Percentiles rank a stretch among this genome's conserved stretches.
Evolutionary conservation across 306 rosid genomes (phyloP).

Genomic region (Sechiopsis laciniata): DNA sequence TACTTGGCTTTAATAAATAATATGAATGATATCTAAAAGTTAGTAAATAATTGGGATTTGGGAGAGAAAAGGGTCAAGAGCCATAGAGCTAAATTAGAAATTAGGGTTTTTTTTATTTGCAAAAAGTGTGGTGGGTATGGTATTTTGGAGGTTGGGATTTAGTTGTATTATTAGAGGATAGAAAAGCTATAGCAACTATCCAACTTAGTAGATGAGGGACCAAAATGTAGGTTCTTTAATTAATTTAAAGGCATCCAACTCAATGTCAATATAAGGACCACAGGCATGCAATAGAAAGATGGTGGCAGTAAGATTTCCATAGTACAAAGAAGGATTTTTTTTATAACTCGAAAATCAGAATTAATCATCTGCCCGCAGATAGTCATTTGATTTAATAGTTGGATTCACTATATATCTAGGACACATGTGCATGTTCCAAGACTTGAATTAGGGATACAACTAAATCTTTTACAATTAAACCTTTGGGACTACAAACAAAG

Average conservation of each 20-base stretch:
- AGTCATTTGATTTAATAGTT: too few species aligned
- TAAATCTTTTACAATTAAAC: too few species aligned
- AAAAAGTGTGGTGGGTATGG: conserved; percentile 29
- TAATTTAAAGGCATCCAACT: conserved; percentile 34
- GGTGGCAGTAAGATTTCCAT: conserved; percentile 19
- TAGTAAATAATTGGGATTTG: background rate
- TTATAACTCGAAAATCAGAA: background rate
- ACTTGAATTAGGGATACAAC: too few species aligned
- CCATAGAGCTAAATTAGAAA: background rate
- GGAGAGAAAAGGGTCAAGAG: background rate
- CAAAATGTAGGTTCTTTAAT: conserved; percentile 46
- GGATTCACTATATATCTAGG: too few species aligned
- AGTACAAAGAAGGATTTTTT: conserved; percentile 1
- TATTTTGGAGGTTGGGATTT: background rate
- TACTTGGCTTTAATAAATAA: background rate
- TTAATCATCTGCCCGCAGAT: too few species aligned
- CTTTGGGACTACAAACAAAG: too few species aligned
- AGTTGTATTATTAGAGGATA: conserved; percentile 19
- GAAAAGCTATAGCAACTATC: conserved; percentile 20
- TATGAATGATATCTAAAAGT: background rate
- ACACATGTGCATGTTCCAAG: too few species aligned
- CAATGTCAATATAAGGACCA: conserved; percentile 25
- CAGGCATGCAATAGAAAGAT: conserved; percentile 20
- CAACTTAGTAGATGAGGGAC: conserved; percentile 61
- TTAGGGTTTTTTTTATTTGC: background rate